These are phyloP conservation scores for Tetrapisispora taiwanensis DNA, from an alignment of 805 yeast genomes.

Conservation along the genomic window DNA sequence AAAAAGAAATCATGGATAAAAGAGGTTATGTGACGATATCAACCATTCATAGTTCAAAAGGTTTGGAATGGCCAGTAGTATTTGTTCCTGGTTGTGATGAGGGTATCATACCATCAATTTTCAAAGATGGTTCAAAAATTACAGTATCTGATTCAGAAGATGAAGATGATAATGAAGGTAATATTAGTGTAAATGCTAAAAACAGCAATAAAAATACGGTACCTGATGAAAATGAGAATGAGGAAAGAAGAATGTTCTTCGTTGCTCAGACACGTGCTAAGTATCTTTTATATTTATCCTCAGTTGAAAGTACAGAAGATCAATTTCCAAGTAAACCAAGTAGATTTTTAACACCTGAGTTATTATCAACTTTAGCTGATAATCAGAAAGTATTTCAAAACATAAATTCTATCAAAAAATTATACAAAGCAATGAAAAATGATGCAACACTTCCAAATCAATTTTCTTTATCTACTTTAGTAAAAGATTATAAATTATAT, in stretches of 20 bases:
- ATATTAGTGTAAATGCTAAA: constrained; percentile 7
- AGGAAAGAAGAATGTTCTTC: constrained; percentile 76
- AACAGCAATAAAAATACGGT: neutral
- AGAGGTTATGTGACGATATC: constrained; percentile 43
- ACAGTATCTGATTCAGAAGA: constrained; percentile 9
- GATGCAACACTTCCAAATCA: neutral
- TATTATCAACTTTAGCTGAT: constrained; percentile 21
- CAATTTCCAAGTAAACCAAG: constrained; percentile 23
- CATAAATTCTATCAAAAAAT: constrained; percentile 11
- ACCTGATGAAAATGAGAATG: constrained; percentile 36
- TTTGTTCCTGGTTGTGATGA: constrained; percentile 67
- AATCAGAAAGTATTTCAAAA: constrained; percentile 20
- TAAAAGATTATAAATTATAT: constrained; percentile 22
- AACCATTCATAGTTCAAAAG: constrained; percentile 88
- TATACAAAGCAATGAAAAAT: constrained; percentile 15
- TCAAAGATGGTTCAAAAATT: constrained; percentile 22
- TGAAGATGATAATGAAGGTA: constrained; percentile 5
- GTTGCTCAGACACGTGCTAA: constrained; percentile 87
- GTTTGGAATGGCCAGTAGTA: constrained; percentile 92
- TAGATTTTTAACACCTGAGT: constrained; percentile 22
- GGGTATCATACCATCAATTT: constrained; percentile 52
- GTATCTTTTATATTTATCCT: constrained; percentile 37
- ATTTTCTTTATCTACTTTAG: constrained; percentile 19
- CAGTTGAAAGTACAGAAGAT: constrained; percentile 14
- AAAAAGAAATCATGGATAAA: constrained; percentile 13